A percentile compares a stretch with the other conserved stretches of the same genome.
phyloP scores from a whole-genome alignment of 345 rosid species.

The Populus tremula region DNA sequence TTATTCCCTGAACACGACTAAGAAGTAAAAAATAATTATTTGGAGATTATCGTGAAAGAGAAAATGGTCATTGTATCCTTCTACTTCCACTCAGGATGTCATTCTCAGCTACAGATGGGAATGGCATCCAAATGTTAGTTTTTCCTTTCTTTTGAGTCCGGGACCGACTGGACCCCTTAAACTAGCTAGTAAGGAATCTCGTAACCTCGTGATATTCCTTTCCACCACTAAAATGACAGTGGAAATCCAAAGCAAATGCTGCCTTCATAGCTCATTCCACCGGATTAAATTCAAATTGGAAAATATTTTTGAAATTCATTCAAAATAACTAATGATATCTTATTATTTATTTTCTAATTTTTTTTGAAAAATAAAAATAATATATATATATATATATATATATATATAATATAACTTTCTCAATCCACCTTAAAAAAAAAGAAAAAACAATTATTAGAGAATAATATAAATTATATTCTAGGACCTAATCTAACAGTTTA shows the following conservation, averaged over 20 bases:
- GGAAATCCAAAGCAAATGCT: neutral
- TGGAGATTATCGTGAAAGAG: neutral
- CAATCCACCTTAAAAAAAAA: too few relatives aligned
- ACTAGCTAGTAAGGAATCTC: neutral
- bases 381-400: too few relatives aligned
- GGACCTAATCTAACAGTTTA: too few relatives aligned
- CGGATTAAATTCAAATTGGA: too few relatives aligned
- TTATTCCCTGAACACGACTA: neutral
- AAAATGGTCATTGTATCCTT: neutral
- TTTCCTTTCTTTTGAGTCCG: neutral
- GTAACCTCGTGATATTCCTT: neutral
- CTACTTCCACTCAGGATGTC: constrained; percentile 1
- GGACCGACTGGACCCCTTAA: neutral
- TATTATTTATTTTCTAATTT: too few relatives aligned
- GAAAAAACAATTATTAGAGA: too few relatives aligned
- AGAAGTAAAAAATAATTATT: neutral
- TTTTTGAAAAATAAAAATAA: too few relatives aligned
- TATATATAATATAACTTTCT: too few relatives aligned
- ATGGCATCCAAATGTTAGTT: constrained; percentile 10
- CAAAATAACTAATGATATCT: too few relatives aligned
- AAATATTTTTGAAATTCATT: too few relatives aligned
- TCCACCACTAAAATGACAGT: neutral
- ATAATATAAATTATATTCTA: too few relatives aligned
- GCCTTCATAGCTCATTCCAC: too few relatives aligned
- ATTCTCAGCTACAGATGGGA: constrained; percentile 3